phyloP scores from a whole-genome alignment of 2,329 filamentous ascomycete genomes.

The Drechslera avenae region DNA sequence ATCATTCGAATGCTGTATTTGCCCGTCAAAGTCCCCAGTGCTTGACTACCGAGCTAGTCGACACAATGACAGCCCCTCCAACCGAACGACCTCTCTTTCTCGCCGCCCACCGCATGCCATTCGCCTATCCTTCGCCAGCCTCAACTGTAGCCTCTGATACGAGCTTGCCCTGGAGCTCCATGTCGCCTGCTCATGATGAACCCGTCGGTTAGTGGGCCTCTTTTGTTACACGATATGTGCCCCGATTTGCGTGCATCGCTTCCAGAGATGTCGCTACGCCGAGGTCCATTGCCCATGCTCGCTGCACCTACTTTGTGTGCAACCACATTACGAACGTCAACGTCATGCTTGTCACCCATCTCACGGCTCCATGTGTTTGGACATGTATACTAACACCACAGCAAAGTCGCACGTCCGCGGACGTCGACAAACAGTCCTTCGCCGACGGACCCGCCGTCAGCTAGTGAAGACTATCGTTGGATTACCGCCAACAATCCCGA shows the following conservation, averaged over 20 bases:
- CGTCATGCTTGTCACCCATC: neutral
- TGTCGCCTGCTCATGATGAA: constrained; percentile 30
- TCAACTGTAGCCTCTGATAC: constrained; percentile 29
- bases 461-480: constrained; percentile 30
- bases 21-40: neutral
- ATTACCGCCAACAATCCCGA: constrained; percentile 41
- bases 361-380: neutral
- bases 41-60: constrained; percentile 12
- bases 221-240: constrained; percentile 11
- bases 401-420: constrained; percentile 12
- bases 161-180: constrained; percentile 27
- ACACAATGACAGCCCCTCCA: constrained; percentile 29
- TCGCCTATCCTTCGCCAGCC: constrained; percentile 29
- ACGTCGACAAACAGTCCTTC: constrained; percentile 19
- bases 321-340: neutral
- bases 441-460: constrained; percentile 8
- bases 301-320: neutral
- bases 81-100: constrained; percentile 31
- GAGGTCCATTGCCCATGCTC: constrained; percentile 4
- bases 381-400: constrained; percentile 8
- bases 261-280: constrained; percentile 4
- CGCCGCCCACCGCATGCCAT: constrained; percentile 24
- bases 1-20: constrained; percentile 4
- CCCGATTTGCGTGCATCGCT: neutral
- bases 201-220: constrained; percentile 29